A percentile compares a stretch with the other conserved stretches of the same genome.
Evolutionary conservation across 1,284 basidiomycete genomes (phyloP).

Genomic region (Cutaneotrichosporon cavernicola): DNA sequence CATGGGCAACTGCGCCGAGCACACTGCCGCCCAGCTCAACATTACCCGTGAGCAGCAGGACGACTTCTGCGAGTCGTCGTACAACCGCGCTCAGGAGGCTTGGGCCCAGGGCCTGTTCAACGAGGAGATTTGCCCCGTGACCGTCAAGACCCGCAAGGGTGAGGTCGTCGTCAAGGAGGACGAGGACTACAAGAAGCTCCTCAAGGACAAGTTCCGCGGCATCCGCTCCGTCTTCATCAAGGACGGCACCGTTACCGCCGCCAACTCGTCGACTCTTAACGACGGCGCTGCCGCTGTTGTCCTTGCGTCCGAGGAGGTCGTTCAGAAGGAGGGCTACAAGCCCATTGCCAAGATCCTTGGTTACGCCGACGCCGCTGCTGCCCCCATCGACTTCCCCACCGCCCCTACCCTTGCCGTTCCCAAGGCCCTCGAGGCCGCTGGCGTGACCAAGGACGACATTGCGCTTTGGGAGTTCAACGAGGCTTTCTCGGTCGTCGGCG

Average conservation of each 20-base stretch:
- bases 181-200: constrained; percentile 95
- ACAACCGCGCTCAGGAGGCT: constrained; percentile 84
- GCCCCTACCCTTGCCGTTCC: constrained; percentile 93
- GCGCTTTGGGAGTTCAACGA: constrained; percentile 96
- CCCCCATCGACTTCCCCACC: constrained; percentile 94
- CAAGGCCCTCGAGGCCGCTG: constrained; percentile 80
- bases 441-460: constrained; percentile 79
- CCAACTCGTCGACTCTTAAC: constrained; percentile 92
- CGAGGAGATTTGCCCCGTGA: constrained; percentile 60
- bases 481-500: constrained; percentile 93
- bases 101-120: constrained; percentile 84
- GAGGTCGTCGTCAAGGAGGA: constrained; percentile 87
- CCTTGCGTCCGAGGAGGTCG: constrained; percentile 85
- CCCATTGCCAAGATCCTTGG: constrained; percentile 89
- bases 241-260: constrained; percentile 87
- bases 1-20: constrained; percentile 95
- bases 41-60: constrained; percentile 87
- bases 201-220: constrained; percentile 85
- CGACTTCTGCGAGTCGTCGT: constrained; percentile 87
- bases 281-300: constrained; percentile 97
- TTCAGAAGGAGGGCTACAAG: constrained; percentile 80
- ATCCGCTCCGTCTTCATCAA: constrained; percentile 84
- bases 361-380: constrained; percentile 94
- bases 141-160: constrained; percentile 67
- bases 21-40: constrained; percentile 75